Base-by-base conservation (phyloP, 1,284 basidiomycete genomes). In the Papiliotrema flavescens region DNA sequence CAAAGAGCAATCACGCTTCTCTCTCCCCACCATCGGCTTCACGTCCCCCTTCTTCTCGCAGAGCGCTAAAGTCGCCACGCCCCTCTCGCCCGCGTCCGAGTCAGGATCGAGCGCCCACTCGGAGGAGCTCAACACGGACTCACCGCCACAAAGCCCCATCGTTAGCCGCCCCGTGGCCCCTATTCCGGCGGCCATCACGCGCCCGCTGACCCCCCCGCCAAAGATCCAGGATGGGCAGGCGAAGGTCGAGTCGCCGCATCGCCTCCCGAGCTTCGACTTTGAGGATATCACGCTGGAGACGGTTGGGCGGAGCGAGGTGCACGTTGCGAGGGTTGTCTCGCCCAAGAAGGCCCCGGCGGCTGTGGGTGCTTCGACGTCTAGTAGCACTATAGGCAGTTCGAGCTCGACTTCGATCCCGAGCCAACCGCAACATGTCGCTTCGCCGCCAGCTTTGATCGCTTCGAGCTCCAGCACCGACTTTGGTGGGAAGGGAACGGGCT, bases 211-310 rank as follows among this genome's bases (percentile, higher is more conserved):
- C 2, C 74, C 74, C 17, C 70, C 74, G 2, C 65, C 67, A 1
- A n/a, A n/a, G n/a, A 47, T 32, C 3, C 26, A 53, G 2, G 37
- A 28, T 14, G 37, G 34, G 2, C 51, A 47, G 35, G 53, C 61
- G 34, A 55, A 63, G 47, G 36, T 19, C 9, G 64, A 70, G 5
- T 70, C 65, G 40, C 73, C 74, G 1, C 72, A 74, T 56, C 67
- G 67, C 1, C 64, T 77, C 44, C 75, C 75, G 3, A 62, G 61
- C 43, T 71, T 76, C 53, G 66, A 75, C 32, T 73, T 75, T 49
- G 74, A 68, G 24, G 64, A 61, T 26, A 64, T 66, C 48, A 56
- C 54, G 35, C 56, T 69, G 15, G 53, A 61, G 19, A 37, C 55
- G 8, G 55, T 60, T 8, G 56, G 53, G 3, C 42, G 42, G 14